Evolutionary conservation across 805 yeast genomes (phyloP).

Genomic region (Candida mattraensis): DNA sequence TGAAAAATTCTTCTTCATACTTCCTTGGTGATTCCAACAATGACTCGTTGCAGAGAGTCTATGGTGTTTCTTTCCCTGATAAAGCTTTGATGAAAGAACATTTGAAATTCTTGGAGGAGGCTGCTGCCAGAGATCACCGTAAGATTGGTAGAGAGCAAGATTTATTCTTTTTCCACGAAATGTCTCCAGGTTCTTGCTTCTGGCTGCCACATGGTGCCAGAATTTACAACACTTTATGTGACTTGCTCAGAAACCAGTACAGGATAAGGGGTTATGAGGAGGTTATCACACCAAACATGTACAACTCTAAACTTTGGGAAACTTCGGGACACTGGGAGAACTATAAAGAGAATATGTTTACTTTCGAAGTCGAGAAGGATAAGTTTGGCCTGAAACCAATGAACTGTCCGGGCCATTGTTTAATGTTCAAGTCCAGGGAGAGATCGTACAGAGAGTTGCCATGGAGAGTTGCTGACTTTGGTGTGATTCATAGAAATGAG

Average conservation of each 20-base stretch:
- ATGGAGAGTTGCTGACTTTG: constrained; percentile 98
- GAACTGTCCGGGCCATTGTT: constrained; percentile 92
- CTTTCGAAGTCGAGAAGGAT: constrained; percentile 96
- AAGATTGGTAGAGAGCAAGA: constrained; percentile 96
- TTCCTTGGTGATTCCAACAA: constrained; percentile 90
- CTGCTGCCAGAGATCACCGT: constrained; percentile 94
- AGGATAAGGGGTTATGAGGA: constrained; percentile 94
- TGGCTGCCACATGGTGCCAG: constrained; percentile 99
- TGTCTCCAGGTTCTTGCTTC: constrained; percentile 98
- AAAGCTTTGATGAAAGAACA: constrained; percentile 95
- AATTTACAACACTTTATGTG: constrained; percentile 86
- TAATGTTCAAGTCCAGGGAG: constrained; percentile 87
- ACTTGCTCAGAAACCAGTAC: constrained; percentile 79
- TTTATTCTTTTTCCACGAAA: constrained; percentile 89
- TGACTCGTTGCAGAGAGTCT: constrained; percentile 94
- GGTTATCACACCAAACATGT: constrained; percentile 99
- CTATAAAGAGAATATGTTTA: constrained; percentile 96
- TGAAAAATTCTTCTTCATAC: constrained; percentile 95
- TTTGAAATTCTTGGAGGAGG: constrained; percentile 91
- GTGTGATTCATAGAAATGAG: constrained; percentile 96
- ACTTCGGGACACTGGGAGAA: constrained; percentile 99
- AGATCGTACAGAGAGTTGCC: constrained; percentile 97
- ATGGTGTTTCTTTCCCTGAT: constrained; percentile 98
- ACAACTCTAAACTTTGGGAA: constrained; percentile 96
- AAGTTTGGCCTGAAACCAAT: constrained; percentile 91